These are phyloP conservation scores for Emergomyces orientalis DNA, from an alignment of 2,329 filamentous ascomycete genomes.

Conservation along the genomic window DNA sequence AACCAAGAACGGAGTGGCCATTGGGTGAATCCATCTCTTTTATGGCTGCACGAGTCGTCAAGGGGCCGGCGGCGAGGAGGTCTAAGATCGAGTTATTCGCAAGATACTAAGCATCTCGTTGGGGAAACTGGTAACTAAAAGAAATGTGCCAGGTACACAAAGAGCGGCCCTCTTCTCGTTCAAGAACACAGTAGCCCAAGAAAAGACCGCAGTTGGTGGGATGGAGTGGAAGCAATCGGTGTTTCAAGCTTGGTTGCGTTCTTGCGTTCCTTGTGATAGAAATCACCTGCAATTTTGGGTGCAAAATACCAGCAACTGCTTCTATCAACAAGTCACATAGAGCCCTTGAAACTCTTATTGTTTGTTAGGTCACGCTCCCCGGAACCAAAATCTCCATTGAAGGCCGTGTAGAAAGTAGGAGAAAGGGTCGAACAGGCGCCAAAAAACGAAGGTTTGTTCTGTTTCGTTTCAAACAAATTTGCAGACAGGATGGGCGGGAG, in stretches of 20 bases:
- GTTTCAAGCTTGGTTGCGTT: neutral
- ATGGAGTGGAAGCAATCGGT: neutral
- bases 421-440: neutral
- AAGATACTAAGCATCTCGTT: conserved; percentile 1
- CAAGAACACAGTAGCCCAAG: neutral
- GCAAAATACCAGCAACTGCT: neutral
- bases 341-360: neutral
- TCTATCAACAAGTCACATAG: neutral
- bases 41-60: neutral
- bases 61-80: neutral
- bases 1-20: conserved; percentile 24
- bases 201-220: neutral
- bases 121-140: neutral
- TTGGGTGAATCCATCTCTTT: conserved; percentile 10
- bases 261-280: neutral
- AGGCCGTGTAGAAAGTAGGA: neutral
- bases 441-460: neutral
- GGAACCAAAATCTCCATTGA: neutral
- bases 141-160: neutral
- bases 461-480: neutral
- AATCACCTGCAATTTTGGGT: neutral
- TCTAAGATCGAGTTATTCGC: neutral
- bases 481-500: too few relatives aligned
- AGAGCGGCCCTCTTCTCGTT: neutral
- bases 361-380: neutral